Base-by-base conservation (phyloP, 352 stramenopile genomes). In the Phytophthora pistaciae region DNA sequence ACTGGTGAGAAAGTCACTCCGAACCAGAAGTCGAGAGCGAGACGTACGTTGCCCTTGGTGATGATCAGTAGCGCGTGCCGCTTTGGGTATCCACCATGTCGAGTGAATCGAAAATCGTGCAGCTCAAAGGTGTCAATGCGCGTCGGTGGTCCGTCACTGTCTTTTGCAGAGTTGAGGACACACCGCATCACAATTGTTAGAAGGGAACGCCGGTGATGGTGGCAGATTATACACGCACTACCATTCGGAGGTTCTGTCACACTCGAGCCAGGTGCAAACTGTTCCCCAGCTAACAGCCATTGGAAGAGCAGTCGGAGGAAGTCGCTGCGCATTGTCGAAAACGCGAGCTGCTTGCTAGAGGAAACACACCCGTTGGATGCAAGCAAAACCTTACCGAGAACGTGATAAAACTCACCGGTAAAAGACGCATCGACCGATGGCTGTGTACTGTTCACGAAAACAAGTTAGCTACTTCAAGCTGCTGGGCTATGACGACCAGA, bases 81-180 rank as follows among this genome's bases (percentile, higher is more conserved):
- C 49, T 77, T 82, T 29, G 78, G 75, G 21, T 85, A 85, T 40
- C 68, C 54, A 3, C 72, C 75, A 40, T 84, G 66, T 3, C 78
- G 61, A 49, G 75, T 70, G 62, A 80, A 82, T 5, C 66, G 60
- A 50, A 75, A 74, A 52, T 85, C 75, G 23, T 82, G 73, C 27
- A 83, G 56, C 44, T 80, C 72, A 33, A 71, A 80, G 1, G 44
- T 72, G n/a, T 72, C 61, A 20, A 75, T 10, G 23, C 56, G 36
- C 27, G 57, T 72, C n/a, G 40, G 52, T 36, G 44, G 27, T 49
- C 23, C 31, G 10, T 48, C 59, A 56, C 11, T 55, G 75, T 36
- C 13, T 53, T 56, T 36, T 55, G 49, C 25, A 60, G 27, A 13
- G 14, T 25, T n/a, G 8, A 21, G 31, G 8, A 29, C 11, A 50